Evolutionary conservation across 1,284 basidiomycete genomes (phyloP).

Genomic region (Moesziomyces sp.): DNA sequence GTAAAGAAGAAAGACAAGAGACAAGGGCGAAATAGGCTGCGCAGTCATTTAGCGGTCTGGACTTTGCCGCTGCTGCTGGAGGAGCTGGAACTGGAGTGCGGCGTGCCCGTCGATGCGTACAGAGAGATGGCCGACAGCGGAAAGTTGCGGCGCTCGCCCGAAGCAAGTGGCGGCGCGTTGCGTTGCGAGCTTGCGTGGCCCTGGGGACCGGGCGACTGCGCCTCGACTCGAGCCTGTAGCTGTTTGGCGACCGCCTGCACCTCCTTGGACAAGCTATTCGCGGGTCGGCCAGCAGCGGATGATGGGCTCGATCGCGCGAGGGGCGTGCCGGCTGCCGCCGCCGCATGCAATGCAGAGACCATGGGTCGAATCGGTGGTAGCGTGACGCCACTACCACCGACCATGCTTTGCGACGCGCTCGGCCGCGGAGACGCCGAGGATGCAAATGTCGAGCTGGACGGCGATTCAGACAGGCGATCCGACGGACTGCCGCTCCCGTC

Average conservation of each 20-base stretch:
- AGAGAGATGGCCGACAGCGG: conserved; percentile 42
- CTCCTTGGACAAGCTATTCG: conserved; percentile 35
- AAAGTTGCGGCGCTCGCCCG: conserved; percentile 35
- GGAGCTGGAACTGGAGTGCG: conserved; percentile 26
- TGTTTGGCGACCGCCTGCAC: conserved; percentile 45
- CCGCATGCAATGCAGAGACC: conserved; percentile 7
- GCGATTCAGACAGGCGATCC: conserved; percentile 18
- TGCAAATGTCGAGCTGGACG: conserved; percentile 17
- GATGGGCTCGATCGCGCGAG: background rate
- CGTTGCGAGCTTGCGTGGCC: conserved; percentile 9
- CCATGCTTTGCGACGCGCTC: conserved; percentile 4
- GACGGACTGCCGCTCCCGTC: conserved; percentile 24
- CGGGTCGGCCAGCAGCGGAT: conserved; percentile 2
- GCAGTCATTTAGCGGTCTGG: conserved; percentile 20
- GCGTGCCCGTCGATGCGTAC: conserved; percentile 32
- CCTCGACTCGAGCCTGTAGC: conserved; percentile 43
- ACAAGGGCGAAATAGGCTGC: background rate
- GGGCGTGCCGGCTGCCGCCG: background rate
- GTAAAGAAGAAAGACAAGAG: background rate
- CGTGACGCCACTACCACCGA: conserved; percentile 5
- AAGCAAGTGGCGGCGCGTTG: conserved; percentile 9
- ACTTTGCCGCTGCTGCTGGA: conserved; percentile 10
- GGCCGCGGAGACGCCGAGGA: conserved; percentile 24
- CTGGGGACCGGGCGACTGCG: conserved; percentile 29
- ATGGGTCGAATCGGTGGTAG: conserved; percentile 6